These are phyloP conservation scores for Yarrowia hollandica DNA, from an alignment of 805 yeast genomes.

Conservation along the genomic window DNA sequence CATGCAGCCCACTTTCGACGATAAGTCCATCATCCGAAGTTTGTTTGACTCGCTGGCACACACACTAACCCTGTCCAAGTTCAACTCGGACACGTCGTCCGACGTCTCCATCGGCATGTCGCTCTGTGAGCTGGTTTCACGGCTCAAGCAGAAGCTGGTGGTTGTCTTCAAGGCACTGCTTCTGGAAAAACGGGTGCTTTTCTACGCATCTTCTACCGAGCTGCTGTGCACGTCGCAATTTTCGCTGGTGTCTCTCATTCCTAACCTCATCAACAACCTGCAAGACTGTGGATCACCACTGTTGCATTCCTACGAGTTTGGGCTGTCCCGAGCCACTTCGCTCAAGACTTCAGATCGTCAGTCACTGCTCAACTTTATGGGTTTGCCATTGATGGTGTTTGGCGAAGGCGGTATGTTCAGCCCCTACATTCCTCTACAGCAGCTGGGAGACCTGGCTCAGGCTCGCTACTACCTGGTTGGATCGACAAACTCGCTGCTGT, in stretches of 20 bases:
- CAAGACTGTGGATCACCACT: conserved; percentile 80
- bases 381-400: conserved; percentile 83
- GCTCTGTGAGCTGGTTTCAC: conserved; percentile 60
- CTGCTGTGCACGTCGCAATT: conserved; percentile 78
- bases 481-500: conserved; percentile 78
- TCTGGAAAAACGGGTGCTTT: conserved; percentile 69
- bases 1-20: conserved; percentile 73
- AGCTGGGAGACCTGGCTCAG: conserved; percentile 67
- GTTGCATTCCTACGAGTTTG: conserved; percentile 54
- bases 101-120: conserved; percentile 75
- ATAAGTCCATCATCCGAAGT: conserved; percentile 64
- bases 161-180: conserved; percentile 73
- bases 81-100: conserved; percentile 47
- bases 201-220: conserved; percentile 80
- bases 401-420: conserved; percentile 84
- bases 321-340: conserved; percentile 59
- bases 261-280: conserved; percentile 70
- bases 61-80: conserved; percentile 36
- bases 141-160: conserved; percentile 59
- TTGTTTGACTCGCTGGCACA: conserved; percentile 61
- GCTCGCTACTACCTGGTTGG: conserved; percentile 75
- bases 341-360: conserved; percentile 75
- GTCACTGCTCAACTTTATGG: conserved; percentile 76
- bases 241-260: conserved; percentile 78
- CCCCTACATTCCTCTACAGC: conserved; percentile 94